These are phyloP conservation scores for Akebia trifoliata DNA, from an alignment of 164 flowering plant genomes.

Conservation along the genomic window DNA sequence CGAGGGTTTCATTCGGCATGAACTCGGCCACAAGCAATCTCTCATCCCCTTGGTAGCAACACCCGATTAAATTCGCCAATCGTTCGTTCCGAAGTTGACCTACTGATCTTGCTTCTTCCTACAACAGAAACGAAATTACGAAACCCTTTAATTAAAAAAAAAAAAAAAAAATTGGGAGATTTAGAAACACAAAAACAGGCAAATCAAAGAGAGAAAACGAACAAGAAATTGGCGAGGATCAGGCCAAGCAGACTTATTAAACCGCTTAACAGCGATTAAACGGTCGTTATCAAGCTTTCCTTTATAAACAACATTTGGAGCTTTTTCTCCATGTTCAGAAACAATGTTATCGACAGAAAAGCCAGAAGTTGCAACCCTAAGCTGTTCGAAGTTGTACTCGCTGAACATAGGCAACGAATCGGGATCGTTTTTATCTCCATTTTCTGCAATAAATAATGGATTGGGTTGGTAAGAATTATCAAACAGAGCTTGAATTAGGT, in stretches of 20 bases:
- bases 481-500: background rate
- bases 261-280: slow-evolving; percentile 80
- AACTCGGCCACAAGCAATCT: slow-evolving; percentile 86
- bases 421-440: slow-evolving; percentile 39
- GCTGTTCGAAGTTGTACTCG: slow-evolving; percentile 69
- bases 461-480: background rate
- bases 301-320: slow-evolving; percentile 88
- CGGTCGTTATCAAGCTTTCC: slow-evolving; percentile 57
- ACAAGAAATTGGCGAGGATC: slow-evolving; percentile 87
- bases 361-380: slow-evolving; percentile 60
- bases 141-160: background rate
- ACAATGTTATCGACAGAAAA: slow-evolving; percentile 78
- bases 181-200: background rate
- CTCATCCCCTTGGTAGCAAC: slow-evolving; percentile 76
- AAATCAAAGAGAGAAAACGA: slow-evolving; percentile 14
- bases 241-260: slow-evolving; percentile 84
- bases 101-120: slow-evolving; percentile 84
- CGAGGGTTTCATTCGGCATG: slow-evolving; percentile 85
- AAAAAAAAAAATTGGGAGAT: background rate
- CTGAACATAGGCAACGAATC: slow-evolving; percentile 44
- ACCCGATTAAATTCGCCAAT: slow-evolving; percentile 78
- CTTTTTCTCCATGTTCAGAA: slow-evolving; percentile 93
- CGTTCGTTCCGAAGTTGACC: slow-evolving; percentile 73
- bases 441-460: slow-evolving; percentile 32
- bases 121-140: slow-evolving; percentile 7